Evolutionary conservation across 208 protist species (phyloP), one percentile per base, ranked within the genome.

Genomic region (Crithidia expoeki): DNA sequence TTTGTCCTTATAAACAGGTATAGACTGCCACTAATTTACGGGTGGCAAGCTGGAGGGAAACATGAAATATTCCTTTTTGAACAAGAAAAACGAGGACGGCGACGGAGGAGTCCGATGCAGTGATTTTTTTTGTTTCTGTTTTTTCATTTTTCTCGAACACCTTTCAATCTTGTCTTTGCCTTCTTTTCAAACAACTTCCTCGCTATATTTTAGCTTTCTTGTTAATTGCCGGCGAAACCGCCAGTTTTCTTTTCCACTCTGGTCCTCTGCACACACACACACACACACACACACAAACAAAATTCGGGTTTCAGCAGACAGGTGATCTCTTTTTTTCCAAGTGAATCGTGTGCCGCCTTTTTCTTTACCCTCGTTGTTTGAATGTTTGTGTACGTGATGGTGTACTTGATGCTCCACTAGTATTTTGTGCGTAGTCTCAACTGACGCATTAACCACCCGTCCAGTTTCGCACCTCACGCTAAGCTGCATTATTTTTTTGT

Each of bases 11-110:
- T 16, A 42, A 12, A 16, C 36, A 6, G 36, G 12, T 42, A 42
- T n/a, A n/a, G n/a, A n/a, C n/a, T n/a, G n/a, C n/a, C n/a, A n/a
- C n/a, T n/a, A n/a, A n/a, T n/a, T n/a, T n/a, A n/a, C n/a, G n/a
- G n/a, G 19, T 4, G 12, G 19, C 16, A 49, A 49, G 25, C 12
- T n/a, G 33, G 2, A 34, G n/a, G n/a, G 2, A 30, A 6, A 34
- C 57, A 32, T 33, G 38, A 49, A 30, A 49, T 49, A 50, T 38
- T 62, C 38, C 36, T 60, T 25, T 60, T 60, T 16, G 25, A 60
- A 60, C 40, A 25, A 60, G 55, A 47, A 46, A 60, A 2, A 9
- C n/a, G 55, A 46, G n/a, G 55, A 4, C 17, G 34, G 55, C 46
- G 55, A 25, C n/a, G 19, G 34, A 4, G 46, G 55, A 25, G 34